Evolutionary conservation across 495 filamentous ascomycete species (phyloP), one percentile per base, ranked within the genome.

Genomic region (Talaromyces ruber): DNA sequence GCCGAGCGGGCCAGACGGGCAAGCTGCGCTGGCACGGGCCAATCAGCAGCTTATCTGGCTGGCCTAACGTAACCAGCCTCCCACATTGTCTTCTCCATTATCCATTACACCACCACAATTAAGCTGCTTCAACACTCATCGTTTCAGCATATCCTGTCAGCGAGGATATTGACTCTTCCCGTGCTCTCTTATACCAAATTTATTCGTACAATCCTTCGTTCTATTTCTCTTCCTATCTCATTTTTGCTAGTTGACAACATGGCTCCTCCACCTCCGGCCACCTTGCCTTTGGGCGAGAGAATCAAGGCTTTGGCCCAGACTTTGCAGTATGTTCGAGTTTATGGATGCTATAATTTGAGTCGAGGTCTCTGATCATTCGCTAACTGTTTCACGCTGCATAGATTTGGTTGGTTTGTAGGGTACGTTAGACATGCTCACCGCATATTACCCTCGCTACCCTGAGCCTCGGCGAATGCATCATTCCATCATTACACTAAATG

Each of bases 361-460:
- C 18, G 22, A 54, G 7, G 24, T 29, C n/a, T n/a, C n/a, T 29
- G 4, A 47, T 21, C 1, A 47, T 18, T 9, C n/a, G 8, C 82
- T 76, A 69, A 76, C 51, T 34, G 14, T 53, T 58, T 28, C 12
- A 39, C 62, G 22, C 29, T 62, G 28, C 55, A 53, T 61, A 83
- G 79, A 64, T 88, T 88, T 70, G 86, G 77, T 60, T 98, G 94
- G 94, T 98, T 98, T 68, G 79, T 85, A 65, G 94, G 94, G 88
- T 93, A 87, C 61, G 90, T 87, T 53, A 45, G 28, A 25, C 29
- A 59, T 58, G 63, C 32, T 66, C 53, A 24, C 54, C 26, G 51
- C 57, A 59, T 54, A 28, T 63, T 71, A 72, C 32, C 68, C 71
- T 68, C 64, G 5, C 9, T 51, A 29, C n/a, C 51, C 7, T 26